Evolutionary conservation across 2,329 filamentous ascomycete genomes (phyloP).

Genomic region (Hysterium pulicare): DNA sequence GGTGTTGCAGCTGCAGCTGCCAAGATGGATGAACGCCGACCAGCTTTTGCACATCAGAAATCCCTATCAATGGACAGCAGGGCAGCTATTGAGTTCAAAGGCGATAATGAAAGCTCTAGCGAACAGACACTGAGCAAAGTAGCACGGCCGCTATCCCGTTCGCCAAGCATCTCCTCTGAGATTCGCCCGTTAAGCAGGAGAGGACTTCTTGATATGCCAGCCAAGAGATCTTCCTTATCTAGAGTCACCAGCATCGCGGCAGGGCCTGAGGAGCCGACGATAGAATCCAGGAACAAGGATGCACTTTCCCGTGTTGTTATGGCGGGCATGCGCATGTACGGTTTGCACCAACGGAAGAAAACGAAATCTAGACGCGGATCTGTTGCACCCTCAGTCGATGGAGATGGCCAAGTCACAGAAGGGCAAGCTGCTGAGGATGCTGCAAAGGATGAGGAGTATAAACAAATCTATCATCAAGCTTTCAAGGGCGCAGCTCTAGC

Average conservation of each 20-base stretch:
- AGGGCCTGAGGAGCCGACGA: slow-evolving; percentile 30
- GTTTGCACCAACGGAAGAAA: slow-evolving; percentile 44
- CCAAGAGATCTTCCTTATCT: slow-evolving; percentile 30
- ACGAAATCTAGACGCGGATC: slow-evolving; percentile 24
- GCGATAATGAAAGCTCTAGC: neutral
- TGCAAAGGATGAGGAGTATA: slow-evolving; percentile 49
- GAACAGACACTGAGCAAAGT: neutral
- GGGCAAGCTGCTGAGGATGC: slow-evolving; percentile 25
- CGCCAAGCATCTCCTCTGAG: slow-evolving; percentile 33
- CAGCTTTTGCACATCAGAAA: slow-evolving; percentile 26
- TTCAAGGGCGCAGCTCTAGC: slow-evolving; percentile 50
- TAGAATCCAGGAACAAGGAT: slow-evolving; percentile 48
- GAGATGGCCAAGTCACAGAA: slow-evolving; percentile 12
- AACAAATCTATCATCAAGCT: slow-evolving; percentile 51
- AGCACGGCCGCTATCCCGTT: slow-evolving; percentile 26
- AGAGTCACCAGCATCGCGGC: slow-evolving; percentile 31
- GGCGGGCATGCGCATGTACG: slow-evolving; percentile 53
- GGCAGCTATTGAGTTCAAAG: slow-evolving; percentile 1
- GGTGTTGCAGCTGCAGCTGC: slow-evolving; percentile 43
- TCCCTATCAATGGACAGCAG: slow-evolving; percentile 29
- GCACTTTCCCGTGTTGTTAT: slow-evolving; percentile 49
- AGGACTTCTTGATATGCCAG: slow-evolving; percentile 20
- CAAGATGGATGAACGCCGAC: slow-evolving; percentile 23
- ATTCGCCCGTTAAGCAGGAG: slow-evolving; percentile 28
- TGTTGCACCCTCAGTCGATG: slow-evolving; percentile 13